Conservation (phyloP, 2,329 filamentous ascomycete genomes). For the Penicillium sclerotigenum region DNA sequence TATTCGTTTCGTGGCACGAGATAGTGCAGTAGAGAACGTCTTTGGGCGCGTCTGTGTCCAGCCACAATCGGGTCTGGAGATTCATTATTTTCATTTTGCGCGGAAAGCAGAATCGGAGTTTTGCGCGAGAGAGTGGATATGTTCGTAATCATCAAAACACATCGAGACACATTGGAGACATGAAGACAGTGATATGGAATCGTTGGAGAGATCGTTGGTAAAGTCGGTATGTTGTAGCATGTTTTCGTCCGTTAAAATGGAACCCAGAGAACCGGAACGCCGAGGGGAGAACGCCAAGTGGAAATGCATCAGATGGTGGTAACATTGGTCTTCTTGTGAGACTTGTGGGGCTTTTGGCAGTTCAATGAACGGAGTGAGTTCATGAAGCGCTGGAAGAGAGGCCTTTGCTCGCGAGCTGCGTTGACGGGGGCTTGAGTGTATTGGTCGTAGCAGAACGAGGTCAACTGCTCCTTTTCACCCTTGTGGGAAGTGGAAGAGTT, state of each 20-base stretch:
- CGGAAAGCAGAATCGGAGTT: not conserved
- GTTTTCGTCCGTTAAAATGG: not conserved
- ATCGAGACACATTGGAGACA: conserved; percentile 12
- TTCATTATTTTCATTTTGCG: conserved; percentile 16
- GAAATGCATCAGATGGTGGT: conserved; percentile 16
- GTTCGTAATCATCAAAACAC: conserved; percentile 13
- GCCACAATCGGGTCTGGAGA: conserved; percentile 3
- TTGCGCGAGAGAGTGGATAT: conserved; percentile 10
- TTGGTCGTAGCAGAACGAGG: conserved; percentile 33
- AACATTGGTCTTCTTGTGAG: conserved; percentile 15
- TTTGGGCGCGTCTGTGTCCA: conserved; percentile 4
- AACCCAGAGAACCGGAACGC: conserved; percentile 15
- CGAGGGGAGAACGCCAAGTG: conserved; percentile 16
- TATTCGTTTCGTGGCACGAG: conserved; percentile 1
- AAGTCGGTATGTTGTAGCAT: conserved; percentile 9
- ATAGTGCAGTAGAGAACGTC: conserved; percentile 4
- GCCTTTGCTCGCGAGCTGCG: conserved; percentile 6
- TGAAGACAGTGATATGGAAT: conserved; percentile 6
- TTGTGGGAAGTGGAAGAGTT: conserved; percentile 8
- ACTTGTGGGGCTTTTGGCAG: conserved; percentile 17
- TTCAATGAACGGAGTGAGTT: conserved; percentile 23
- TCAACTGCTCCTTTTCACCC: conserved; percentile 28
- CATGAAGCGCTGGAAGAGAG: conserved; percentile 21
- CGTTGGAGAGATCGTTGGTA: conserved; percentile 13
- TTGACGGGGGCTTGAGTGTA: conserved; percentile 25